Conservation (phyloP, 352 stramenopile genomes). For the Aphanomyces euteiches region DNA sequence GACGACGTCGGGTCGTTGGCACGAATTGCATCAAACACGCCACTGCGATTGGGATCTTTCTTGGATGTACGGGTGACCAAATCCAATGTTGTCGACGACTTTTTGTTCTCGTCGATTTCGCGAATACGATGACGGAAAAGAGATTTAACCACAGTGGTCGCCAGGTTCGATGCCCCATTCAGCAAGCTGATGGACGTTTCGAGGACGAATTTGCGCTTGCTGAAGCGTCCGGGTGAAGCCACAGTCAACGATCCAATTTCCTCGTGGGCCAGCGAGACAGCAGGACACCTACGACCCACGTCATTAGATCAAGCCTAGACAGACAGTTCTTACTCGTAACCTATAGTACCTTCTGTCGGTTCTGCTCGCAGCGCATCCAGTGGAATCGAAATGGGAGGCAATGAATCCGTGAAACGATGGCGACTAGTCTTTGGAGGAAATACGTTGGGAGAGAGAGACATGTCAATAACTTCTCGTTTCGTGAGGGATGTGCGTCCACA, state of each 20-base stretch:
- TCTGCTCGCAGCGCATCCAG: slow-evolving; percentile 63
- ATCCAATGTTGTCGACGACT: slow-evolving; percentile 50
- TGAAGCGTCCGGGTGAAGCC: neutral
- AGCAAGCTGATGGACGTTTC: slow-evolving; percentile 76
- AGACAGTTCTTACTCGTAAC: slow-evolving; percentile 23
- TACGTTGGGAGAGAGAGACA: slow-evolving; percentile 28
- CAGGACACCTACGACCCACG: slow-evolving; percentile 13
- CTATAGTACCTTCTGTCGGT: slow-evolving; percentile 34
- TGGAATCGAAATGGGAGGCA: slow-evolving; percentile 78
- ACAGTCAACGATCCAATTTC: neutral
- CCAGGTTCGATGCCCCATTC: slow-evolving; percentile 66
- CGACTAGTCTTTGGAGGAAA: slow-evolving; percentile 37
- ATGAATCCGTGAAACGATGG: slow-evolving; percentile 73
- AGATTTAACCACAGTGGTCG: slow-evolving; percentile 63
- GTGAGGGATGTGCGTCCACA: slow-evolving; percentile 14
- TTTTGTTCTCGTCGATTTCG: slow-evolving; percentile 43
- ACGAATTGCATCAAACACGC: slow-evolving; percentile 79
- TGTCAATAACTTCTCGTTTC: slow-evolving; percentile 28
- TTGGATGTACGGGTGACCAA: slow-evolving; percentile 60
- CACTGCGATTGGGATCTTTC: slow-evolving; percentile 43
- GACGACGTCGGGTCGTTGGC: slow-evolving; percentile 78
- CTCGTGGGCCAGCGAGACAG: slow-evolving; percentile 15
- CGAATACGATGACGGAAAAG: slow-evolving; percentile 69
- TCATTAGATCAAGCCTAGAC: neutral
- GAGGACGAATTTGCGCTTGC: slow-evolving; percentile 37